A percentile compares a stretch with the other conserved stretches of the same genome.
These are phyloP conservation scores for Smittium culicis DNA, from an alignment of 371 early-diverging fungal species.

Conservation along the genomic window DNA sequence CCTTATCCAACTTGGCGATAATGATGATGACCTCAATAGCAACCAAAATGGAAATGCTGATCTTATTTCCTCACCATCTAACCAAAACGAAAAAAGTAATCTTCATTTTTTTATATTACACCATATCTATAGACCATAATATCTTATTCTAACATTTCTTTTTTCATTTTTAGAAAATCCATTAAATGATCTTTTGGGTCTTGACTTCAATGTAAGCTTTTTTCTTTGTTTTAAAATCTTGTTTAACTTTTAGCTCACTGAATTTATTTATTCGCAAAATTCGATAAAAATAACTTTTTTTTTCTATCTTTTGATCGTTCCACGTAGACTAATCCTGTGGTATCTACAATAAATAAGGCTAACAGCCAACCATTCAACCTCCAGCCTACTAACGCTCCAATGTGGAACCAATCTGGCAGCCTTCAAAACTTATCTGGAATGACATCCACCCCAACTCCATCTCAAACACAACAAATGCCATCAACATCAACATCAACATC, in stretches of 20 bases:
- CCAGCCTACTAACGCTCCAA: background rate
- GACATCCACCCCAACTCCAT: background rate
- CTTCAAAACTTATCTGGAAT: background rate
- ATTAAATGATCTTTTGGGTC: conserved; percentile 24
- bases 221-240: background rate
- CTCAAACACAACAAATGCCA: background rate
- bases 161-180: conserved; percentile 13
- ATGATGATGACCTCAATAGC: background rate
- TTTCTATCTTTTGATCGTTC: too few species aligned
- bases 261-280: too few species aligned
- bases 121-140: conserved; percentile 33
- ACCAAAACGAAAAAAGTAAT: background rate
- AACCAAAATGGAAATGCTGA: background rate
- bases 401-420: background rate
- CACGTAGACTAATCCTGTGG: background rate
- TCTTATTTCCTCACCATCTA: background rate
- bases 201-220: conserved; percentile 19
- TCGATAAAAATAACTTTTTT: too few species aligned
- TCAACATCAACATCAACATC: background rate
- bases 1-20: conserved; percentile 1
- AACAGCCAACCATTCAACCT: background rate
- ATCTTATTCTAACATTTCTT: background rate
- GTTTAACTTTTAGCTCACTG: background rate
- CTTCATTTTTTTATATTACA: too few species aligned
- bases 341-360: background rate